phyloP scores from a whole-genome alignment of 2,329 filamentous ascomycete species.

The Paecilomyces niveus region DNA sequence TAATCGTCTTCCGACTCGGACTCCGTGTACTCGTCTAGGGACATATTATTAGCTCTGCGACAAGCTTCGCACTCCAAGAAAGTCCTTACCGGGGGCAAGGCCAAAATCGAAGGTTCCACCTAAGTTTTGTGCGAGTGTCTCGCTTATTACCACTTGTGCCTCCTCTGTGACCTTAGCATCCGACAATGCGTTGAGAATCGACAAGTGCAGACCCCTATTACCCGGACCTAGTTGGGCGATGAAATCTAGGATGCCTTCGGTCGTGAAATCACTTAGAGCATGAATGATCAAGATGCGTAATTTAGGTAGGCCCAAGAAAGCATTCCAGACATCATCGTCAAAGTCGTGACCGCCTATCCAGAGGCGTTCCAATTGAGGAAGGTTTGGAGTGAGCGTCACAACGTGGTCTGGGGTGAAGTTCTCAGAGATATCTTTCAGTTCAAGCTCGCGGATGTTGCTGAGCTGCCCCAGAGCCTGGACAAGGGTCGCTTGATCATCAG shows the following conservation, averaged over 20 bases:
- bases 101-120: slow-evolving; percentile 19
- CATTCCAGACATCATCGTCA: slow-evolving; percentile 17
- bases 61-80: not conserved
- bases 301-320: slow-evolving; percentile 19
- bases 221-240: slow-evolving; percentile 18
- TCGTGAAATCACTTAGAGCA: slow-evolving; percentile 25
- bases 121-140: slow-evolving; percentile 13
- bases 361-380: slow-evolving; percentile 25
- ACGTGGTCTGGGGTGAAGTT: slow-evolving; percentile 24
- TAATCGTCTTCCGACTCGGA: slow-evolving; percentile 7
- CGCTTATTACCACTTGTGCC: slow-evolving; percentile 20
- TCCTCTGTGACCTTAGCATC: slow-evolving; percentile 16
- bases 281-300: slow-evolving; percentile 22
- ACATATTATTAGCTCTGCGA: slow-evolving; percentile 7
- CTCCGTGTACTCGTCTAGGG: slow-evolving; percentile 17
- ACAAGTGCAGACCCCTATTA: slow-evolving; percentile 23
- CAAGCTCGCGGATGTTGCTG: slow-evolving; percentile 21
- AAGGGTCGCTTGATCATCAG: slow-evolving; percentile 20
- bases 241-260: slow-evolving; percentile 23
- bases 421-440: slow-evolving; percentile 27
- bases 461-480: slow-evolving; percentile 21
- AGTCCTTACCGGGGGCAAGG: slow-evolving; percentile 11
- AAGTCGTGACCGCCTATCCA: slow-evolving; percentile 25
- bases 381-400: slow-evolving; percentile 16
- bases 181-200: slow-evolving; percentile 18